phyloP scores from a whole-genome alignment of 306 rosid genomes.

The Rosa persica region DNA sequence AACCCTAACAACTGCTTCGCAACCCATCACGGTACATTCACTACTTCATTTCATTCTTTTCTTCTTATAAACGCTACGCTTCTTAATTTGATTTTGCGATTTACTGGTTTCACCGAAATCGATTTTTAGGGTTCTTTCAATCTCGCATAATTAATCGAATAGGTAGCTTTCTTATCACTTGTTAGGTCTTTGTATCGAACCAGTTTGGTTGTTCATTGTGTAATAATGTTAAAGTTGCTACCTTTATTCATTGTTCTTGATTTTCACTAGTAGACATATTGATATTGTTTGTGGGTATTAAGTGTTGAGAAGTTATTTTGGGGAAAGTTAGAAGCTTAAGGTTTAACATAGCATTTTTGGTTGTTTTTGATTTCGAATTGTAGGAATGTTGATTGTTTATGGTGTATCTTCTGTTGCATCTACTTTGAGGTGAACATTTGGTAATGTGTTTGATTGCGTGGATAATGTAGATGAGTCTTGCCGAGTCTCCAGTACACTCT shows the following conservation, averaged over 20 bases:
- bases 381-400: neutral
- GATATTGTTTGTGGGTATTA: too few species aligned
- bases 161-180: too few species aligned
- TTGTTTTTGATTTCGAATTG: too few species aligned
- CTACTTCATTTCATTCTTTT: neutral
- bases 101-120: neutral
- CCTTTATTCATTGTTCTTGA: neutral
- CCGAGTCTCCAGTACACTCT: conserved; percentile 15
- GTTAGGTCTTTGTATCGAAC: too few species aligned
- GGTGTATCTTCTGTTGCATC: neutral
- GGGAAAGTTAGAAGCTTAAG: too few species aligned
- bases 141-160: neutral
- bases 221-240: neutral
- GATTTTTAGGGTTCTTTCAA: neutral
- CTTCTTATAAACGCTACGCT: too few species aligned
- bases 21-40: neutral
- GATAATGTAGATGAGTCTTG: conserved; percentile 21
- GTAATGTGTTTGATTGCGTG: neutral
- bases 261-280: too few species aligned
- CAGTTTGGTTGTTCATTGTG: neutral
- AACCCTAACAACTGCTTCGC: neutral
- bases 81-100: neutral
- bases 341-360: too few species aligned
- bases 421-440: neutral
- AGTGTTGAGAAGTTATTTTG: too few species aligned